phyloP scores from a whole-genome alignment of 2,329 filamentous ascomycete genomes.

The Leptographium wingfieldii region DNA sequence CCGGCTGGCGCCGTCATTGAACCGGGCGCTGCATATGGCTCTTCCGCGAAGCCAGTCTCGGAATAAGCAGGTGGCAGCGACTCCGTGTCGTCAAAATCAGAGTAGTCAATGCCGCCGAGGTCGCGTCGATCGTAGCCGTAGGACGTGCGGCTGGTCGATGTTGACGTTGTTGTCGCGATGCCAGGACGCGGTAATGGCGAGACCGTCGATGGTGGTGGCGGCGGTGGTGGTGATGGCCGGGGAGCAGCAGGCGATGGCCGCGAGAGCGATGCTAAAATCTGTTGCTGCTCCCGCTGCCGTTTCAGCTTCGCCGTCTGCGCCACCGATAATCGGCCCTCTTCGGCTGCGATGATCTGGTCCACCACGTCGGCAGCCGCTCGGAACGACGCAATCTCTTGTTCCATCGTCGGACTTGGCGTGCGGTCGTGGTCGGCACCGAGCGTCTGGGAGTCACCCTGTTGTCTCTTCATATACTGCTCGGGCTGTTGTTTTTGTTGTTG shows the following conservation, averaged over 20 bases:
- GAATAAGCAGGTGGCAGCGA: constrained; percentile 32
- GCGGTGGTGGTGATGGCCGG: background rate
- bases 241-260: background rate
- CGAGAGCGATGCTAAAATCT: background rate
- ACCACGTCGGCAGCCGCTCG: constrained; percentile 32
- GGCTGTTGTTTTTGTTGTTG: background rate
- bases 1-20: background rate
- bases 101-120: background rate
- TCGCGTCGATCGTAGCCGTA: constrained; percentile 4
- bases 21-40: no score
- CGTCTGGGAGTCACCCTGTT: background rate
- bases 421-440: background rate
- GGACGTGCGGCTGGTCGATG: background rate
- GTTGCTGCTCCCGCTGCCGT: constrained; percentile 8
- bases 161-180: no score
- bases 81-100: constrained; percentile 21
- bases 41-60: constrained; percentile 11
- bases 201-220: background rate
- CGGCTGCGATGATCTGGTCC: constrained; percentile 30
- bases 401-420: constrained; percentile 25
- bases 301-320: constrained; percentile 11
- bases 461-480: background rate
- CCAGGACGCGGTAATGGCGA: background rate
- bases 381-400: constrained; percentile 36
- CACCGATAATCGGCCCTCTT: constrained; percentile 20